These are phyloP conservation scores for Populus alba DNA, from an alignment of 345 rosid species.

Conservation along the genomic window DNA sequence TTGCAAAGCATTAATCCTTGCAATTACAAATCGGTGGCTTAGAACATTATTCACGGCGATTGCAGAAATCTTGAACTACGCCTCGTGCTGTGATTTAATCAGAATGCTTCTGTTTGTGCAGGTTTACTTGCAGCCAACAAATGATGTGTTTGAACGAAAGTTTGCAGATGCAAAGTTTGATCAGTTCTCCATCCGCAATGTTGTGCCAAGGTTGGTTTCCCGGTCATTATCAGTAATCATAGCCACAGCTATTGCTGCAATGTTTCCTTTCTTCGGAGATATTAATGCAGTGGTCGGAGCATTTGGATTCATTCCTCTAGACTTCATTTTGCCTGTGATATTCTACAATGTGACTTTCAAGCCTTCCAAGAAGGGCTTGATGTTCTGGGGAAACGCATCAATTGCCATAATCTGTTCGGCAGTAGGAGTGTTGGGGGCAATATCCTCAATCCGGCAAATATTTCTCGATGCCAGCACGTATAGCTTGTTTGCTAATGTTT, in stretches of 20 bases:
- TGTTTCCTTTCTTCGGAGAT: slow-evolving; percentile 61
- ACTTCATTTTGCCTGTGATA: slow-evolving; percentile 33
- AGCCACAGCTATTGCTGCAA: slow-evolving; percentile 34
- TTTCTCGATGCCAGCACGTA: slow-evolving; percentile 22
- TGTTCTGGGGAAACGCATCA: slow-evolving; percentile 13
- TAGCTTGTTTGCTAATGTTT: slow-evolving; percentile 24
- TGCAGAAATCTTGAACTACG: no score
- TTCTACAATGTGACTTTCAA: slow-evolving; percentile 28
- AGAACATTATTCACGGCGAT: no score
- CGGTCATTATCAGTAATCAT: slow-evolving; percentile 36
- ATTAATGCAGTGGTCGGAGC: slow-evolving; percentile 47
- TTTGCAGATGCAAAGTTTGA: slow-evolving; percentile 38
- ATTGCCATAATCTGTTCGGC: slow-evolving; percentile 7
- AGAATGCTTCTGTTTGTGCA: slow-evolving; percentile 19
- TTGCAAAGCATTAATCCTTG: no score
- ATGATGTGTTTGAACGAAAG: not conserved
- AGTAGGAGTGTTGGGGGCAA: slow-evolving; percentile 7
- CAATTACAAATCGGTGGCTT: no score
- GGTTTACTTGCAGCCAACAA: no score
- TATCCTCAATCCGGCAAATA: slow-evolving; percentile 23
- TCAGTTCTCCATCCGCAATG: slow-evolving; percentile 41
- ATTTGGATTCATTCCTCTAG: slow-evolving; percentile 47
- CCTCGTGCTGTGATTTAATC: no score
- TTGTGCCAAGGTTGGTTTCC: slow-evolving; percentile 36
- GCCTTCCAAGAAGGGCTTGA: slow-evolving; percentile 15